Conservation (phyloP, 2,329 filamentous ascomycete genomes). For the Arthroderma sp. region DNA sequence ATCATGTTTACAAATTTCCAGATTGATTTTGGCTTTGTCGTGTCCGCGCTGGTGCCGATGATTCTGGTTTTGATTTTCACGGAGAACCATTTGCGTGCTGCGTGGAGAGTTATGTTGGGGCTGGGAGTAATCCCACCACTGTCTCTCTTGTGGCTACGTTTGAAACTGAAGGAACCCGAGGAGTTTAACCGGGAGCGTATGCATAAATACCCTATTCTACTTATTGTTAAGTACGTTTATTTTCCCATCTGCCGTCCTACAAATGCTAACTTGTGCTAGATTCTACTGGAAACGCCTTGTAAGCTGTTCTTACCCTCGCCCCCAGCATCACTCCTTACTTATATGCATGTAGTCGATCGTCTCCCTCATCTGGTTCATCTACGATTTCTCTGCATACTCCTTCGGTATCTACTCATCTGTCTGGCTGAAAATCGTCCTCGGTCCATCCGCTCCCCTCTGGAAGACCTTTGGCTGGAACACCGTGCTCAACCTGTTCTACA, state of each 20-base stretch:
- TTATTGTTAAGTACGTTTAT: slow-evolving; percentile 38
- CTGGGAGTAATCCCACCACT: slow-evolving; percentile 68
- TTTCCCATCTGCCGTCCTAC: slow-evolving; percentile 27
- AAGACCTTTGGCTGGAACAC: slow-evolving; percentile 80
- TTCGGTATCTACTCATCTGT: slow-evolving; percentile 75
- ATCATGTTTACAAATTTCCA: slow-evolving; percentile 81
- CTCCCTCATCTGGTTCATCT: slow-evolving; percentile 72
- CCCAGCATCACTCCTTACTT: background rate
- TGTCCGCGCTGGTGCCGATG: slow-evolving; percentile 66
- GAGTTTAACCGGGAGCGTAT: slow-evolving; percentile 62
- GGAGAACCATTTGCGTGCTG: slow-evolving; percentile 54
- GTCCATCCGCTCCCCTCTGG: slow-evolving; percentile 51
- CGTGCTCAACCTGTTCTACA: slow-evolving; percentile 76
- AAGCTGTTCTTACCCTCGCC: slow-evolving; percentile 10
- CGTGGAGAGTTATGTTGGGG: slow-evolving; percentile 72
- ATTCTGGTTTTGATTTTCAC: slow-evolving; percentile 49
- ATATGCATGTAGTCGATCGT: slow-evolving; percentile 40
- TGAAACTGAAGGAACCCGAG: slow-evolving; percentile 66
- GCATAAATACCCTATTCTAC: slow-evolving; percentile 44
- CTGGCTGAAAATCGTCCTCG: slow-evolving; percentile 48
- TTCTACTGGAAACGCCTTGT: slow-evolving; percentile 65
- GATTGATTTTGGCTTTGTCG: slow-evolving; percentile 74
- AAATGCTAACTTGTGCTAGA: slow-evolving; percentile 44
- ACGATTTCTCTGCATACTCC: slow-evolving; percentile 73
- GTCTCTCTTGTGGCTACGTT: slow-evolving; percentile 55